These are phyloP conservation scores for Solanum tarapatanum DNA, from an alignment of 257 asterid species.

Conservation along the genomic window DNA sequence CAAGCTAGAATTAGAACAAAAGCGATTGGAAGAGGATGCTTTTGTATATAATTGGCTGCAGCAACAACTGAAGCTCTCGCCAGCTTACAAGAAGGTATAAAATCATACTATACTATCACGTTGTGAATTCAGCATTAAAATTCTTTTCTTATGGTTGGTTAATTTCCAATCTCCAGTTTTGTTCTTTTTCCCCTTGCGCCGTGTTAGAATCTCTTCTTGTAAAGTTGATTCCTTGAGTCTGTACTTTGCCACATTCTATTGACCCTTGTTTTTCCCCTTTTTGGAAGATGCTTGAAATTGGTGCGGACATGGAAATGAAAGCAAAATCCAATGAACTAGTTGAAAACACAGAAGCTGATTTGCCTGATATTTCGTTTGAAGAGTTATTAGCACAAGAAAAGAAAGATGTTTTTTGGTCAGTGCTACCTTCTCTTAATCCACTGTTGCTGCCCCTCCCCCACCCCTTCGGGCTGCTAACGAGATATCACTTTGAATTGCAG, in stretches of 20 bases:
- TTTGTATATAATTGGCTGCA: constrained; percentile 78
- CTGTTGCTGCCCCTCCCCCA: neutral
- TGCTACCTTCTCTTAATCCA: neutral
- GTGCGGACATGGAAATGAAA: constrained; percentile 44
- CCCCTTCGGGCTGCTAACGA: neutral
- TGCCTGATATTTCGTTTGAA: constrained; percentile 63
- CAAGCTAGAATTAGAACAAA: constrained; percentile 74
- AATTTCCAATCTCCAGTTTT: neutral
- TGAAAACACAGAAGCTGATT: constrained; percentile 34
- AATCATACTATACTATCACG: neutral
- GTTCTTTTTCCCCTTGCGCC: neutral
- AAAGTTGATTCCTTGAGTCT: neutral
- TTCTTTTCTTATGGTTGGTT: neutral
- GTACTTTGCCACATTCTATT: neutral
- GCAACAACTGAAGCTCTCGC: constrained; percentile 66
- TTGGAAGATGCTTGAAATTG: constrained; percentile 60
- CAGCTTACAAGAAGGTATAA: constrained; percentile 72
- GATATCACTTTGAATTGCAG: constrained; percentile 25
- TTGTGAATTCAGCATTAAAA: neutral
- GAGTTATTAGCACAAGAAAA: constrained; percentile 75
- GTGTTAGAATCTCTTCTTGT: neutral
- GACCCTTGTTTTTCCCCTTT: neutral
- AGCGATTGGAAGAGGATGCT: constrained; percentile 76
- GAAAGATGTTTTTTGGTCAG: constrained; percentile 71
- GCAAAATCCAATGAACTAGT: constrained; percentile 22